phyloP scores from a whole-genome alignment of 2,329 filamentous ascomycete species.

The Lasiodiplodia sp. region DNA sequence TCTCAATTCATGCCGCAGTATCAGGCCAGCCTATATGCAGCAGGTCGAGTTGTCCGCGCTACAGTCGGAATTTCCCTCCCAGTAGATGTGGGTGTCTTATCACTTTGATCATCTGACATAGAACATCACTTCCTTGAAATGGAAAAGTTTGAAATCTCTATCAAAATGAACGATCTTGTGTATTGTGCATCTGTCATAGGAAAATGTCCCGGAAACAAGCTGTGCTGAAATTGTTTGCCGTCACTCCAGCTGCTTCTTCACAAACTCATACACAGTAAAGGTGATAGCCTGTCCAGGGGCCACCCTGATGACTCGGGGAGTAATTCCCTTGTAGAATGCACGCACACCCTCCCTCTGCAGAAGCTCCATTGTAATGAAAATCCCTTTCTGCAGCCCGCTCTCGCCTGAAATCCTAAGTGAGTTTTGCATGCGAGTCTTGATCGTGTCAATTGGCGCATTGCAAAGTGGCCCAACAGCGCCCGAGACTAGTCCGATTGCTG shows the following conservation, averaged over 20 bases:
- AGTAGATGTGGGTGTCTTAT: no score
- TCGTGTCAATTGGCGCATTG: constrained; percentile 14
- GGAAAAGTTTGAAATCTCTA: not conserved
- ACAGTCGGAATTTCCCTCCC: no score
- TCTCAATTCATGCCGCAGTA: not conserved
- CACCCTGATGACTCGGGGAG: constrained; percentile 8
- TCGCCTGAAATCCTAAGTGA: not conserved
- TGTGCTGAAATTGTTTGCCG: no score
- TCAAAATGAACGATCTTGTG: no score
- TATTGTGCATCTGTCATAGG: not conserved
- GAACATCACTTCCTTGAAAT: not conserved
- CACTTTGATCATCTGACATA: no score
- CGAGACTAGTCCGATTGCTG: not conserved
- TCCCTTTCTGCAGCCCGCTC: not conserved
- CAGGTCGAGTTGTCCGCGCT: no score
- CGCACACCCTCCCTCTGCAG: not conserved
- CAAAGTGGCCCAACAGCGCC: constrained; percentile 11
- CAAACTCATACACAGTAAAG: constrained; percentile 19
- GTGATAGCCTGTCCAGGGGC: constrained; percentile 13
- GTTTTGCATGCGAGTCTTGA: constrained; percentile 18
- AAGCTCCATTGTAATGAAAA: constrained; percentile 1
- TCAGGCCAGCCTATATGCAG: no score
- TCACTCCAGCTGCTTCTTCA: not conserved
- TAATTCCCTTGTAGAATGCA: constrained; percentile 14
- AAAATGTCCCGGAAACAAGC: not conserved